phyloP scores from a whole-genome alignment of 2,329 filamentous ascomycete species.

The Colletotrichum sublineola region DNA sequence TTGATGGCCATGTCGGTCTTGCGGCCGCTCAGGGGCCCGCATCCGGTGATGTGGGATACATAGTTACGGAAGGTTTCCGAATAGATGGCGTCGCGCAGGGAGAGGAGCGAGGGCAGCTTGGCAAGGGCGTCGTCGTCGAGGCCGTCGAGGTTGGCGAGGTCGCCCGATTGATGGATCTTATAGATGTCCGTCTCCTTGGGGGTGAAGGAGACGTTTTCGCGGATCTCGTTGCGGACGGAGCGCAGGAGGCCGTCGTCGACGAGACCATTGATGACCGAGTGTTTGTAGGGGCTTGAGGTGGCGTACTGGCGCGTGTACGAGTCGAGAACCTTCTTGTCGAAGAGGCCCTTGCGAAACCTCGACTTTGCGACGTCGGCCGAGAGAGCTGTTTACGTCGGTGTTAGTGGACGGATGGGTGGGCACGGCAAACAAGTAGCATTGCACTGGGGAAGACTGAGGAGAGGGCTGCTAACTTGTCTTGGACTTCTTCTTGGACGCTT shows the following conservation, averaged over 20 bases:
- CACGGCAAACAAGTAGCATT: slow-evolving; percentile 17
- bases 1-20: slow-evolving; percentile 99
- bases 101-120: slow-evolving; percentile 89
- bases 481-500: slow-evolving; percentile 65
- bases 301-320: slow-evolving; percentile 74
- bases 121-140: slow-evolving; percentile 87
- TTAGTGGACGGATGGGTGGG: slow-evolving; percentile 34
- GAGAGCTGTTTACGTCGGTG: slow-evolving; percentile 55
- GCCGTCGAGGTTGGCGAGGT: slow-evolving; percentile 95
- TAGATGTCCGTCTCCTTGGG: slow-evolving; percentile 99
- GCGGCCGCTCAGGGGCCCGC: slow-evolving; percentile 87
- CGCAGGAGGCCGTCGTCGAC: slow-evolving; percentile 87
- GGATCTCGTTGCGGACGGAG: slow-evolving; percentile 88
- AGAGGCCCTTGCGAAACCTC: slow-evolving; percentile 76
- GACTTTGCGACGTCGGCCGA: slow-evolving; percentile 64
- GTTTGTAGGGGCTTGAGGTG: slow-evolving; percentile 82
- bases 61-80: slow-evolving; percentile 91
- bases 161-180: slow-evolving; percentile 98
- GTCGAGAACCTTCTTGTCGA: slow-evolving; percentile 69
- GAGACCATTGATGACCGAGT: slow-evolving; percentile 87
- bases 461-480: slow-evolving; percentile 58
- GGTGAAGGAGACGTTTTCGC: slow-evolving; percentile 92
- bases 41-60: slow-evolving; percentile 86
- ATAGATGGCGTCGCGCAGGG: slow-evolving; percentile 94
- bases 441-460: background rate